Percentiles rank a stretch among this genome's conserved stretches.
phyloP scores from a whole-genome alignment of 768 basidiomycete genomes.

The Crucibulum laeve region DNA sequence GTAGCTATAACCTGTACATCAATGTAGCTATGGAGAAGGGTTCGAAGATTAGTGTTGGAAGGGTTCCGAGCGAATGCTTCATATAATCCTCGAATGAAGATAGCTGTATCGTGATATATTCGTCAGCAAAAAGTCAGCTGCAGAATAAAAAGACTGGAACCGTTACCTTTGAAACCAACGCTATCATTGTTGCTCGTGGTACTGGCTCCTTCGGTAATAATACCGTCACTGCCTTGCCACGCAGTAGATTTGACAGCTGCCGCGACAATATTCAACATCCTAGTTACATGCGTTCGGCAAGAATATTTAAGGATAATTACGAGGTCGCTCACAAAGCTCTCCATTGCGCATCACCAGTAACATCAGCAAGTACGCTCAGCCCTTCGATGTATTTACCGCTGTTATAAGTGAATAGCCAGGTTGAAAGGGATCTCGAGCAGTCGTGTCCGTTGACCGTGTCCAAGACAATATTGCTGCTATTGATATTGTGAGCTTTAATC shows the following conservation, averaged over 20 bases:
- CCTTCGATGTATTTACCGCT: slow-evolving; percentile 52
- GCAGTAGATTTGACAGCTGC: slow-evolving; percentile 35
- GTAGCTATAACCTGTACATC: slow-evolving; percentile 51
- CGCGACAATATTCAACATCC: slow-evolving; percentile 31
- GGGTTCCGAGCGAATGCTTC: slow-evolving; percentile 39
- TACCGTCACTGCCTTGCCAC: slow-evolving; percentile 46
- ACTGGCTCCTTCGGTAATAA: slow-evolving; percentile 48
- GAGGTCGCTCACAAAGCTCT: slow-evolving; percentile 28
- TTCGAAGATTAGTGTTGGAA: slow-evolving; percentile 29
- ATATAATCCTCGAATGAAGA: slow-evolving; percentile 35
- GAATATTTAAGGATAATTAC: not conserved
- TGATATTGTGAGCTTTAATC: slow-evolving; percentile 43
- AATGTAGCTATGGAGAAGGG: slow-evolving; percentile 42
- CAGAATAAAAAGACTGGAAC: not conserved
- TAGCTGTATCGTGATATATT: not conserved
- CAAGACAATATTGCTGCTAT: slow-evolving; percentile 34
- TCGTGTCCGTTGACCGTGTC: slow-evolving; percentile 44
- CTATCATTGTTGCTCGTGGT: slow-evolving; percentile 36
- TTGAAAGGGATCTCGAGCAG: slow-evolving; percentile 39
- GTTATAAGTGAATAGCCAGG: slow-evolving; percentile 52
- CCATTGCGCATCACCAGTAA: slow-evolving; percentile 39
- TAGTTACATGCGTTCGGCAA: slow-evolving; percentile 8
- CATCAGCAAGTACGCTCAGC: slow-evolving; percentile 35
- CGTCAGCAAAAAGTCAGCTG: not conserved
- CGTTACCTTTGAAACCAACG: slow-evolving; percentile 48